A percentile compares a stretch with the other conserved stretches of the same genome.
Conservation (phyloP, 257 asterid species). For the Coffea canephora region DNA sequence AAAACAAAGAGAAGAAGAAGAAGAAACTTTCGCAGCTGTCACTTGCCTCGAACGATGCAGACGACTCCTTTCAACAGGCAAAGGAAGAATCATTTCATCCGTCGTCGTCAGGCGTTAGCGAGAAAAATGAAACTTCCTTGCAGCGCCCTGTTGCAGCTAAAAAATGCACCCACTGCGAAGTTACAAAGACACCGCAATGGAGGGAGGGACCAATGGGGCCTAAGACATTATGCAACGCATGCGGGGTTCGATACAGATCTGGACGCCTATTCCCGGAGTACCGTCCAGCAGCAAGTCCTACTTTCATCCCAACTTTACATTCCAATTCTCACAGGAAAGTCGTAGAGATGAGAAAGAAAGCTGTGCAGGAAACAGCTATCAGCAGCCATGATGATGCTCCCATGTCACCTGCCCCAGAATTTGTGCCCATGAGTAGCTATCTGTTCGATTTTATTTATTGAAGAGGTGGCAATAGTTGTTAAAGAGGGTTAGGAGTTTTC, state of each 20-base stretch:
- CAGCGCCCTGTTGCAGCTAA: conserved; percentile 23
- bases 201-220: conserved; percentile 90
- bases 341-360: conserved; percentile 29
- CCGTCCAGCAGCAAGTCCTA: conserved; percentile 86
- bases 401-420: conserved; percentile 44
- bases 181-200: conserved; percentile 87
- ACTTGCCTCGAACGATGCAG: neutral
- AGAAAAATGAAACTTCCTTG: conserved; percentile 10
- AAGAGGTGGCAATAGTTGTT: conserved; percentile 20
- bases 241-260: conserved; percentile 83
- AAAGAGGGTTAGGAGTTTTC: conserved; percentile 21
- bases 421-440: conserved; percentile 43
- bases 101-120: neutral
- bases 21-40: conserved; percentile 22
- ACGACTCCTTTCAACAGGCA: conserved; percentile 1
- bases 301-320: conserved; percentile 73
- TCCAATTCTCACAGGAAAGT: conserved; percentile 28
- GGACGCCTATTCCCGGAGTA: conserved; percentile 80
- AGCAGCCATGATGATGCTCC: conserved; percentile 23
- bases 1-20: conserved; percentile 35
- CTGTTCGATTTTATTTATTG: conserved; percentile 42
- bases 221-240: conserved; percentile 84
- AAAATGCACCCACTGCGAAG: conserved; percentile 75
- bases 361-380: conserved; percentile 7
- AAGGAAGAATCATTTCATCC: conserved; percentile 6